Conservation (phyloP, 2,329 filamentous ascomycete species). For the Kalaharituber pfeilii region DNA sequence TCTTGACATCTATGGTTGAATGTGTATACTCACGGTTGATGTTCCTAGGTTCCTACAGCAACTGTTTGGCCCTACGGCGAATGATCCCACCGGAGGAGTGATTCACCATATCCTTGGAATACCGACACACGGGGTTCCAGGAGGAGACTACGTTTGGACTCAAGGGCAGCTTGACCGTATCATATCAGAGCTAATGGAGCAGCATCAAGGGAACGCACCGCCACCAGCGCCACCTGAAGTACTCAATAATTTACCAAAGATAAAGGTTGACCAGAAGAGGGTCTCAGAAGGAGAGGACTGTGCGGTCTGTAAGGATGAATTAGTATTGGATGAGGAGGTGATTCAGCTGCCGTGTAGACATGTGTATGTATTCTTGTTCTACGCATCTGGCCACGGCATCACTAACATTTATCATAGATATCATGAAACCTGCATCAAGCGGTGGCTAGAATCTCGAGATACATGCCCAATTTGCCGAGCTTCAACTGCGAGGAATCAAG, state of each 20-base stretch:
- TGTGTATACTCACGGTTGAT: neutral
- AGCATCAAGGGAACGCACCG: conserved; percentile 60
- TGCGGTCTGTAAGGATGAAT: conserved; percentile 84
- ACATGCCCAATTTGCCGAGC: neutral
- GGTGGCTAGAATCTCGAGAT: conserved; percentile 21
- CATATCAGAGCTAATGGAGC: conserved; percentile 74
- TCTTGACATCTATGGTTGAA: neutral
- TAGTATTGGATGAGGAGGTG: conserved; percentile 55
- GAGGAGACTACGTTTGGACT: conserved; percentile 71
- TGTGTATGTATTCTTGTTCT: conserved; percentile 2
- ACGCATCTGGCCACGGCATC: neutral
- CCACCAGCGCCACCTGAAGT: conserved; percentile 62
- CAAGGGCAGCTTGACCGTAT: conserved; percentile 83
- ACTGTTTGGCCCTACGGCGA: neutral
- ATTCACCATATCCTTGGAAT: conserved; percentile 35
- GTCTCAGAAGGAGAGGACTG: conserved; percentile 61
- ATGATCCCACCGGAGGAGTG: conserved; percentile 30
- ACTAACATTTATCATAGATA: conserved; percentile 6
- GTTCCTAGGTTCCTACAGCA: neutral
- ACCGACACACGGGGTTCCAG: conserved; percentile 27
- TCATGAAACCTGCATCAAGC: conserved; percentile 21
- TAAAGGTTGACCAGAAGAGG: conserved; percentile 51
- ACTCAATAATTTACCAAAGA: conserved; percentile 55
- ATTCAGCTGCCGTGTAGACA: conserved; percentile 71
- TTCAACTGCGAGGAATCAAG: neutral